Base-by-base conservation (phyloP, 2,329 filamentous ascomycete genomes). In the Xylaria polymorpha region DNA sequence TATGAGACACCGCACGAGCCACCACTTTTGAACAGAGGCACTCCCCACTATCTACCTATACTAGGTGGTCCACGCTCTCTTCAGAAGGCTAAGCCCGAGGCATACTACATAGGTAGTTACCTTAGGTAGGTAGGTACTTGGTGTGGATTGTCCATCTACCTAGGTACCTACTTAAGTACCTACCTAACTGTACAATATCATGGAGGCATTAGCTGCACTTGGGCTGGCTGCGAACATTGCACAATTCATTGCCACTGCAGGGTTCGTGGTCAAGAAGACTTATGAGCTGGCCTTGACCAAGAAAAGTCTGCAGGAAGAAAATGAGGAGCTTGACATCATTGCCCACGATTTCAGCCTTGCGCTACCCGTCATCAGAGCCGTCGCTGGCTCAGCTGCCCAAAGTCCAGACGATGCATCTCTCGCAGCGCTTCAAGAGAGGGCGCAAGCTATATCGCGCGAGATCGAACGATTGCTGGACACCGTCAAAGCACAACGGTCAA, bases 211-310 rank as follows among this genome's bases (percentile, higher is more conserved):
- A 25, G 46, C 22, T 10, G 46, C 46, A 10, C 46, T 50, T 4
- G 46, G 46, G 22, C 46, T 50, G n/a, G 46, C 46, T 15, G 46
- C 46, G 18, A 50, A 50, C 22, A 50, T 50, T 50, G 46, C 46
- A 15, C 46, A 50, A 50, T 50, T 50, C 22, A 20, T 14, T 10
- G 46, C 22, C 4, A 50, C 46, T 4, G 46, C 46, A 10, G 46
- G 46, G 10, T 29, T 20, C 10, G 46, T 25, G 20, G 46, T 50
- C 20, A 50, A 2, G 20, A 50, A 29, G 20, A 50, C 46, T 4
- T 50, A 50, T 10, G 46, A 50, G 14, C 20, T 50, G 20, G 46
- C 46, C 20, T 50, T 50, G 46, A 25, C 20, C 20, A 25, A 50
- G 46, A 50, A 50, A 20, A 50, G 22, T 15, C 46, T 50, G 46